Evolutionary conservation across 2,329 filamentous ascomycete genomes (phyloP), one percentile per base, ranked within the genome.

Genomic region (Exophiala viscosa): DNA sequence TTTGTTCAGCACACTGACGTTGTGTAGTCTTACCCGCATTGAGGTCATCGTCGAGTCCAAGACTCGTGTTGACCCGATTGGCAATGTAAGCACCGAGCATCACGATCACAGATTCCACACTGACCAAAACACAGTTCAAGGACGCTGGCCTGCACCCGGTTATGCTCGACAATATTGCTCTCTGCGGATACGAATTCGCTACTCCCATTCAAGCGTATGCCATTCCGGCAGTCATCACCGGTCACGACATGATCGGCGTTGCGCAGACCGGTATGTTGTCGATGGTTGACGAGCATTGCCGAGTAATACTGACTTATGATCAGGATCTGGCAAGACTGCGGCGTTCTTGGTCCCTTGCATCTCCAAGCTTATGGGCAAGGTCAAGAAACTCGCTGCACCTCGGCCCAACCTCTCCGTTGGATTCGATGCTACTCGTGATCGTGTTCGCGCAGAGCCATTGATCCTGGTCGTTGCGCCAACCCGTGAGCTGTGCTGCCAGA

Each of bases 301-400:
- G 7, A 50, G 5, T 28, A 7, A 36, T 17, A 17, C 15, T 45
- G 23, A 53, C 46, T 17, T n/a, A 40, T 17, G 33, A 31, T 14
- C 34, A 96, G 92, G 93, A 15, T 97, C 92, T 20, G 93, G 93
- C 47, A 99, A 99, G 77, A 99, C 93, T 0, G 92, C 88, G 0
- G 91, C 93, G 0, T 99, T 93, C 66, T 73, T 99, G 3, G 83
- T 96, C 50, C 93, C 93, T 0, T 88, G 95, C 54, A 66, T 97
- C 46, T 95, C 90, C 55, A 87, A 88, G 68, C 74, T 99, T 17
- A 96, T 97, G 90, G 93, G 93, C 20, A 97, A 97, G 73, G 90
- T 88, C 5, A 93, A 90, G 73, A 91, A 90, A 71, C 74, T 96
- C 5, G 85, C 86, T 1, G 91, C 88, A 4, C 79, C 83, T 40